These are phyloP conservation scores for Ogataea ganodermae DNA, from an alignment of 805 yeast genomes.

Conservation along the genomic window DNA sequence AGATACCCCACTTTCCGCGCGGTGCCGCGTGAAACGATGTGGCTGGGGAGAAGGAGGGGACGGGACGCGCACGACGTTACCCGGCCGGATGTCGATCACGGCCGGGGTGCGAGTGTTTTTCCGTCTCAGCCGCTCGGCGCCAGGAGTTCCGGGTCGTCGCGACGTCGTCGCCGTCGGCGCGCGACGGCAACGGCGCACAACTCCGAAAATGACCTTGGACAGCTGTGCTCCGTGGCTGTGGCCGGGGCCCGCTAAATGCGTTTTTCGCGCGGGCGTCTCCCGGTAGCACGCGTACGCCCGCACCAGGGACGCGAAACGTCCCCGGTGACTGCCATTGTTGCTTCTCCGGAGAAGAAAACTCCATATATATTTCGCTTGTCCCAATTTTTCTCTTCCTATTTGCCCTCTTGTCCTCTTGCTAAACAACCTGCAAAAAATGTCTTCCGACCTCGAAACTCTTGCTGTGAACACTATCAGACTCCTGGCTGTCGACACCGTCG, in stretches of 20 bases:
- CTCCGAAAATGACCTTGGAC: slow-evolving; percentile 4
- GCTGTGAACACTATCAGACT: slow-evolving; percentile 88
- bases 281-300: background rate
- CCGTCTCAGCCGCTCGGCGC: slow-evolving; percentile 7
- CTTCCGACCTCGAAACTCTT: slow-evolving; percentile 63
- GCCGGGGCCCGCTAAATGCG: slow-evolving; percentile 4
- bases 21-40: background rate
- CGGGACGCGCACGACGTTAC: slow-evolving; percentile 1
- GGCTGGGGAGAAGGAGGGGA: background rate
- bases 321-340: background rate
- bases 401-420: background rate
- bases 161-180: background rate
- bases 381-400: background rate
- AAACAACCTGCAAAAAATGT: slow-evolving; percentile 20
- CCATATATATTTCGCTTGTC: background rate
- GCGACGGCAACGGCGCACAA: background rate
- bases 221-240: slow-evolving; percentile 5
- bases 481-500: slow-evolving; percentile 84
- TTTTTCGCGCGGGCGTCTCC: background rate
- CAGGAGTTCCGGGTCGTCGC: slow-evolving; percentile 5
- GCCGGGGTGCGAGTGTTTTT: background rate
- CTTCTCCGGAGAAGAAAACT: background rate
- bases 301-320: background rate
- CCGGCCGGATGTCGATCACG: background rate
- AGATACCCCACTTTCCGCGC: slow-evolving; percentile 4